These are phyloP conservation scores for Collariella sp. DNA, from an alignment of 495 filamentous ascomycete genomes.

Conservation along the genomic window DNA sequence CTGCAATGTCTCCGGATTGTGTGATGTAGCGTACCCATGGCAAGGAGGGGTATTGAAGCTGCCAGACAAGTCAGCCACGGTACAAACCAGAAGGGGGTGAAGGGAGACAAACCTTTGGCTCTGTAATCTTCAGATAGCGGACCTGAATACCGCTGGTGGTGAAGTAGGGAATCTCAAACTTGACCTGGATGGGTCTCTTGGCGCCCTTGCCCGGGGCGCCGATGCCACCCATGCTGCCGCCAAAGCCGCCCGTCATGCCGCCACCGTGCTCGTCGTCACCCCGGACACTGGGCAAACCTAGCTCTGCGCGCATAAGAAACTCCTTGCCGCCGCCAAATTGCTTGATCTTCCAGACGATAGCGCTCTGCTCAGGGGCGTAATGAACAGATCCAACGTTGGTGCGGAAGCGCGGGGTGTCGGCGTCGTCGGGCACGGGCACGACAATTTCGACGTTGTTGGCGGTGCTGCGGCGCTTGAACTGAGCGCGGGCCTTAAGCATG, in stretches of 20 bases:
- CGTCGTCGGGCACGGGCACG: slow-evolving; percentile 95
- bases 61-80: slow-evolving; percentile 21
- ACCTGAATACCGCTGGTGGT: slow-evolving; percentile 98
- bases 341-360: slow-evolving; percentile 99
- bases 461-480: slow-evolving; percentile 96
- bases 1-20: slow-evolving; percentile 90
- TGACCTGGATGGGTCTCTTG: slow-evolving; percentile 95
- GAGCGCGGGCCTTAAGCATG: slow-evolving; percentile 95
- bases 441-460: slow-evolving; percentile 99
- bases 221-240: slow-evolving; percentile 85
- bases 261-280: slow-evolving; percentile 94
- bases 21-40: slow-evolving; percentile 99
- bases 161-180: slow-evolving; percentile 99
- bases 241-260: slow-evolving; percentile 93
- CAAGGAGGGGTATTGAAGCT: slow-evolving; percentile 96
- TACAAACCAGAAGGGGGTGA: background rate
- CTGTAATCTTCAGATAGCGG: slow-evolving; percentile 97
- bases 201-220: slow-evolving; percentile 62
- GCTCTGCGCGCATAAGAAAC: slow-evolving; percentile 98
- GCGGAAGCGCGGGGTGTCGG: slow-evolving; percentile 90
- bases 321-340: slow-evolving; percentile 98
- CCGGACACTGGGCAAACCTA: slow-evolving; percentile 87
- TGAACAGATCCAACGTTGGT: slow-evolving; percentile 98
- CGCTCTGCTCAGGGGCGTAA: slow-evolving; percentile 94
- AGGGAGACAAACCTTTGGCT: slow-evolving; percentile 75